These are phyloP conservation scores for Lycium barbarum DNA, from an alignment of 257 asterid genomes.

Conservation along the genomic window DNA sequence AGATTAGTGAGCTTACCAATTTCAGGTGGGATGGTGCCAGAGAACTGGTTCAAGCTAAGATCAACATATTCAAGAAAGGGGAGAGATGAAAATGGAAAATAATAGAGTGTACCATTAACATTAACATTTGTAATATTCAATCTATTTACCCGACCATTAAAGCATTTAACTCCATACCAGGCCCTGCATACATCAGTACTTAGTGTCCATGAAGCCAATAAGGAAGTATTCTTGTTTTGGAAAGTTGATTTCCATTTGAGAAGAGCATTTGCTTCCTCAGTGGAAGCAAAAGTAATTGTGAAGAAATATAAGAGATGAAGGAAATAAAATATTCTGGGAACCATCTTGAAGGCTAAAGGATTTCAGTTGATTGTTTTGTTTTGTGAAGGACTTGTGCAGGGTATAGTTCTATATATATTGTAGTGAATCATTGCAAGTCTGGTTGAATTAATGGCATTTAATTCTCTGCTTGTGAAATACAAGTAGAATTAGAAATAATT, in stretches of 20 bases:
- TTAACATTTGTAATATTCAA: conserved; percentile 24
- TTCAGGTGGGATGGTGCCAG: too few relatives aligned
- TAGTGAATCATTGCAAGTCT: not conserved
- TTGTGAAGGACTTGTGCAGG: not conserved
- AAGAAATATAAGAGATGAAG: not conserved
- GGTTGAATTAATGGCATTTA: not conserved
- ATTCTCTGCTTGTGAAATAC: not conserved
- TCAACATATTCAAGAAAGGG: too few relatives aligned
- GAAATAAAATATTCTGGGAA: not conserved
- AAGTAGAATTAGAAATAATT: not conserved
- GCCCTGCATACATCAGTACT: conserved; percentile 6
- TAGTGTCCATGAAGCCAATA: conserved; percentile 32
- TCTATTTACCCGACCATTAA: not conserved
- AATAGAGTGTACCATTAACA: too few relatives aligned
- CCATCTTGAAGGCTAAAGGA: not conserved
- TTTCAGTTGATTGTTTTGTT: not conserved
- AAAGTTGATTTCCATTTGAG: conserved; percentile 33
- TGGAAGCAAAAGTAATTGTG: conserved; percentile 1
- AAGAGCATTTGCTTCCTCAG: conserved; percentile 33
- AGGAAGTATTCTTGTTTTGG: not conserved
- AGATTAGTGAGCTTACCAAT: too few relatives aligned
- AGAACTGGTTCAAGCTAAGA: too few relatives aligned
- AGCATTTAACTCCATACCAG: conserved; percentile 36
- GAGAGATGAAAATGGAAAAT: too few relatives aligned
- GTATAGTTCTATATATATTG: not conserved